These are phyloP conservation scores for Nicotiana benthamiana DNA, from an alignment of 257 asterid species.

Conservation along the genomic window DNA sequence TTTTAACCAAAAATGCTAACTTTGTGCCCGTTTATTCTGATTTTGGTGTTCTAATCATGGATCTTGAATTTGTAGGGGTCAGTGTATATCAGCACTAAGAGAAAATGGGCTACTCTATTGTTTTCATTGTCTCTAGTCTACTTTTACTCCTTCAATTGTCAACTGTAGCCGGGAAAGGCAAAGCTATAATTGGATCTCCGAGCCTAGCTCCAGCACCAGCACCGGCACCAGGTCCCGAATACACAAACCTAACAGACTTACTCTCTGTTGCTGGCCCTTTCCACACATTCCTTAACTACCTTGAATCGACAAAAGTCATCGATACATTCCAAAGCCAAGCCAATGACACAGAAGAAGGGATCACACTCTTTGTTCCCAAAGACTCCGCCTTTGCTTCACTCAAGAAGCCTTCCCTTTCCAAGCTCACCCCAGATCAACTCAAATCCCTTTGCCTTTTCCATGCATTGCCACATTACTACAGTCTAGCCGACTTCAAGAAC, in stretches of 20 bases:
- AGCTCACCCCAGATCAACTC: slow-evolving; percentile 62
- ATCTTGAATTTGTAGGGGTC: slow-evolving; percentile 10
- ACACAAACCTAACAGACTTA: slow-evolving; percentile 55
- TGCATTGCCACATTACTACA: slow-evolving; percentile 63
- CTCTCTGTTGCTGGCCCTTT: slow-evolving; percentile 80
- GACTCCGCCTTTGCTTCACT: slow-evolving; percentile 51
- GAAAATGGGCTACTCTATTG: slow-evolving; percentile 23
- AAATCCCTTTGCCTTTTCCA: slow-evolving; percentile 62
- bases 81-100: neutral
- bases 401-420: slow-evolving; percentile 42
- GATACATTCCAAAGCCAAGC: slow-evolving; percentile 76
- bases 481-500: slow-evolving; percentile 59
- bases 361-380: slow-evolving; percentile 70
- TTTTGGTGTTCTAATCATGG: neutral
- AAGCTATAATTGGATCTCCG: slow-evolving; percentile 21
- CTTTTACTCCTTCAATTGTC: slow-evolving; percentile 20
- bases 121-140: slow-evolving; percentile 8
- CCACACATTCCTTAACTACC: slow-evolving; percentile 55
- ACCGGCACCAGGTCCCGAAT: slow-evolving; percentile 67
- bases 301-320: slow-evolving; percentile 48
- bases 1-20: neutral
- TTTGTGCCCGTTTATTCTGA: neutral
- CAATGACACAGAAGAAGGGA: slow-evolving; percentile 61
- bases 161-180: slow-evolving; percentile 28
- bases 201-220: slow-evolving; percentile 49